Conservation (phyloP, 768 basidiomycete genomes). For the Mycena rebaudengoi region DNA sequence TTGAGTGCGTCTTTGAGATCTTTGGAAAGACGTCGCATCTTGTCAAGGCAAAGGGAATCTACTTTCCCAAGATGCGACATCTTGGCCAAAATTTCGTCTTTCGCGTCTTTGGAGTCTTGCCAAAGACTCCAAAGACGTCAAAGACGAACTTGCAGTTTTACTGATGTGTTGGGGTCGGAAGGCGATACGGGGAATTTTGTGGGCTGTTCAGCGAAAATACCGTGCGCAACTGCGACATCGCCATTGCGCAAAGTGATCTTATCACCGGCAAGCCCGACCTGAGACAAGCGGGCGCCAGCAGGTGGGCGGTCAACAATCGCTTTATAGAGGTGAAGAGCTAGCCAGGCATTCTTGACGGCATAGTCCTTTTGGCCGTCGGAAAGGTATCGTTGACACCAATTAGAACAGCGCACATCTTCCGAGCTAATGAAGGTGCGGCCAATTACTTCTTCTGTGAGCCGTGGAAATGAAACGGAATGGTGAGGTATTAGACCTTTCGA, state of each 20-base stretch:
- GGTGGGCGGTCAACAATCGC: background rate
- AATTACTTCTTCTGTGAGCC: background rate
- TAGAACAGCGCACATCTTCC: background rate
- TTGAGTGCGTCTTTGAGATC: too few species aligned
- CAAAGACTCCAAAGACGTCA: too few species aligned
- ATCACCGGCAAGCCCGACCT: background rate
- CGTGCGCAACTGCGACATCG: background rate
- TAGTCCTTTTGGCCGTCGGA: background rate
- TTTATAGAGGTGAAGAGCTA: background rate
- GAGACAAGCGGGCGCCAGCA: background rate
- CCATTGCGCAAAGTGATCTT: background rate
- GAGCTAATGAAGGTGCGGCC: background rate
- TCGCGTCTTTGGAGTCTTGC: too few species aligned
- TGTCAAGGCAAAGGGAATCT: too few species aligned
- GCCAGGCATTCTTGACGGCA: background rate
- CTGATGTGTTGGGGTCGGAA: too few species aligned
- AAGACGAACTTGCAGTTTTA: too few species aligned
- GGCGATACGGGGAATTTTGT: background rate
- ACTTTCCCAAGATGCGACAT: too few species aligned
- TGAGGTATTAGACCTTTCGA: background rate
- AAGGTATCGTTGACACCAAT: background rate
- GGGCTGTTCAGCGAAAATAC: background rate
- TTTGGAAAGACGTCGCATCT: too few species aligned
- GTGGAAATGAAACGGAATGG: background rate
- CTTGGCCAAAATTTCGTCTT: too few species aligned